These are phyloP conservation scores for Aspergillus melleus DNA, from an alignment of 2,329 filamentous ascomycete species.

Conservation along the genomic window DNA sequence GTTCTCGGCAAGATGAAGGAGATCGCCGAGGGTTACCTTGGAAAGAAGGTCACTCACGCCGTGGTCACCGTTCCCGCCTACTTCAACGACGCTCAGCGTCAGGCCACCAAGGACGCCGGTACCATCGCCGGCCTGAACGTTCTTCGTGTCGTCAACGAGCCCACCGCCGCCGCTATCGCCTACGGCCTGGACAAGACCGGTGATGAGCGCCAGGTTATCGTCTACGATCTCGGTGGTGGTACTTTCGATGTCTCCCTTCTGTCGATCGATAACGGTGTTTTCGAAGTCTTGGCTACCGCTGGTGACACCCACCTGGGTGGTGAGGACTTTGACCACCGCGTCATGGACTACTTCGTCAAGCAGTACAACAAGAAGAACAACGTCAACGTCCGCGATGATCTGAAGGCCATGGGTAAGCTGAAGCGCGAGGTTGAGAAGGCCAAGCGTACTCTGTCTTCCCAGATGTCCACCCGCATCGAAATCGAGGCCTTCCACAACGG, in stretches of 20 bases:
- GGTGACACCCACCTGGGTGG: constrained; percentile 97
- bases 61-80: constrained; percentile 94
- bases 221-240: constrained; percentile 92
- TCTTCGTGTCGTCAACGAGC: constrained; percentile 95
- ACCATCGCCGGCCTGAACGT: constrained; percentile 90
- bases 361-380: constrained; percentile 97
- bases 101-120: constrained; percentile 94
- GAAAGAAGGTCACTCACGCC: constrained; percentile 61
- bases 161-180: constrained; percentile 90
- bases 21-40: constrained; percentile 62
- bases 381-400: constrained; percentile 89
- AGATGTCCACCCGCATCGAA: constrained; percentile 91
- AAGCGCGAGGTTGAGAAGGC: constrained; percentile 99
- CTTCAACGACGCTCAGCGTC: constrained; percentile 98
- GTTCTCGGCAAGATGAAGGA: constrained; percentile 68
- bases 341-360: constrained; percentile 97
- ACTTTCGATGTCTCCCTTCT: constrained; percentile 93
- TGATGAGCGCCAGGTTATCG: constrained; percentile 83
- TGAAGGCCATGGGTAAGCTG: constrained; percentile 98
- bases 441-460: constrained; percentile 94
- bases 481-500: constrained; percentile 97
- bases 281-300: constrained; percentile 90
- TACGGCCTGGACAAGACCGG: constrained; percentile 89
- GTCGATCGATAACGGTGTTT: constrained; percentile 87
- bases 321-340: constrained; percentile 97